Evolutionary conservation across 148 eudicot species (phyloP), one percentile per base, ranked within the genome.

Genomic region (Talinum fruticosum): DNA sequence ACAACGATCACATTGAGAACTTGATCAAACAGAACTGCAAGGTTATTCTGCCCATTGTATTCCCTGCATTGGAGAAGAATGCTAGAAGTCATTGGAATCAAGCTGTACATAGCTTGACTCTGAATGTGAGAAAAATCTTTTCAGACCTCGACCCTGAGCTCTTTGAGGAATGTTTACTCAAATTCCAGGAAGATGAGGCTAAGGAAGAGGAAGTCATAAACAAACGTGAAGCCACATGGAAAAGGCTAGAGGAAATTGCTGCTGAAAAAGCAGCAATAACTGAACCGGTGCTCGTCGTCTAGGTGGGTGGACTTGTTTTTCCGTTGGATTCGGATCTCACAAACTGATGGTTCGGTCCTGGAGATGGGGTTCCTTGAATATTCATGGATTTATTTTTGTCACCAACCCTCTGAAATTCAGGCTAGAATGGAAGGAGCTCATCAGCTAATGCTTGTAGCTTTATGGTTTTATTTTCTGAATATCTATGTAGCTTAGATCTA

Each of bases 1-100:
- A 92, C 91, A 92, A 89, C 24, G 97, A 90, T 64, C 94, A 90
- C 79, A 86, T 92, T 16, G 91, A 90, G 82, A 90, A 80, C 79
- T 78, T 92, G 80, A 90, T 92, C 69, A 86, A 79, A 78, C 92
- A 90, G 79, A 92, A 87, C 30, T 86, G 89, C 69, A 80, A 86
- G 59, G 84, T 87, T 35, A 87, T 92, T 65, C 79, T 92, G 35
- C 94, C 97, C 28, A 87, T 92, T 4, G 91, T 92, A 82, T 82
- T 92, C 82, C 92, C 97, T 62, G 89, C 94, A 2, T 72, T 92
- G 68, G 97, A 92, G 85, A 88, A 78, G 81, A 92, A 92, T 61
- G 79, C 90, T 30, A 66, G 87, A 30, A 78, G 77, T 73, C 97
- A 92, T 36, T 92, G 97, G 97, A 90, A 92, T 72, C 91, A 90